Percentiles rank a stretch among this genome's conserved stretches.
phyloP scores from a whole-genome alignment of 441 rosid genomes.

The Brassica balearica region DNA sequence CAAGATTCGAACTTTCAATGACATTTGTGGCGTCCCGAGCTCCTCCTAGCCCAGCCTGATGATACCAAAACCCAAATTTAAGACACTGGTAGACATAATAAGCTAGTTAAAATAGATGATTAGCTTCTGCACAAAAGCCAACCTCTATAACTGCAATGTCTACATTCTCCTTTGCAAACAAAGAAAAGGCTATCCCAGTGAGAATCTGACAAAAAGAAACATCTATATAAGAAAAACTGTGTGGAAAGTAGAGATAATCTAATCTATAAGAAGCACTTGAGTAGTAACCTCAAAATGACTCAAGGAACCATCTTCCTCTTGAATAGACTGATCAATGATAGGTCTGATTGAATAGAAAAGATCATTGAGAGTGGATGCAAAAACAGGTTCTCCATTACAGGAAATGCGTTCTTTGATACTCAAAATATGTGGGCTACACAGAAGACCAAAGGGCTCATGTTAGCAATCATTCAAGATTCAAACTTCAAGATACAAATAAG shows the following conservation, averaged over 20 bases:
- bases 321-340: conserved; percentile 64
- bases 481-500: conserved; percentile 4
- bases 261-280: background rate
- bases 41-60: conserved; percentile 91
- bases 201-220: conserved; percentile 57
- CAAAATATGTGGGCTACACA: conserved; percentile 73
- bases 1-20: conserved; percentile 63
- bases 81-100: background rate
- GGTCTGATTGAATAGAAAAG: conserved; percentile 60
- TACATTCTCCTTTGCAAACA: conserved; percentile 71
- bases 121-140: background rate
- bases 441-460: conserved; percentile 33
- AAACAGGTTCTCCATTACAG: conserved; percentile 63
- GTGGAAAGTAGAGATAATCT: background rate
- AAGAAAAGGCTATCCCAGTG: conserved; percentile 74
- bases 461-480: conserved; percentile 9
- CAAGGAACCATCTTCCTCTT: conserved; percentile 63
- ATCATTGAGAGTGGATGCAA: conserved; percentile 61
- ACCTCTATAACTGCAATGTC: conserved; percentile 91
- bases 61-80: conserved; percentile 6
- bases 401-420: conserved; percentile 82
- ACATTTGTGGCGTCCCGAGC: conserved; percentile 92
- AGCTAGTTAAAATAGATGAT: background rate
- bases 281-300: conserved; percentile 85
- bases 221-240: conserved; percentile 1